Evolutionary conservation across 768 basidiomycete species (phyloP).

Genomic region (Trametes maxima): DNA sequence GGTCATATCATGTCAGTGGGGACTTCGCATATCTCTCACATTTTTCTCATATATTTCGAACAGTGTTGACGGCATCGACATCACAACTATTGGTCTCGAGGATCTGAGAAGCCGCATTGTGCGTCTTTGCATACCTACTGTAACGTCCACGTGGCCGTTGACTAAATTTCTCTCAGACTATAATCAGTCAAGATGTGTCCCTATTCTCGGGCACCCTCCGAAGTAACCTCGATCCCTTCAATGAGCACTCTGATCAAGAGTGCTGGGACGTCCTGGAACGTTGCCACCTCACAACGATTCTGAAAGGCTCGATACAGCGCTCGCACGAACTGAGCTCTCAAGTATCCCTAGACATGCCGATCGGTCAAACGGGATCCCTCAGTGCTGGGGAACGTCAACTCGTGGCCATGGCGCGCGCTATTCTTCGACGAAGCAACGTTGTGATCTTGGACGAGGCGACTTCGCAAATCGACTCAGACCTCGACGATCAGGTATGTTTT

Average conservation of each 20-base stretch:
- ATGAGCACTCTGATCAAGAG: constrained; percentile 57
- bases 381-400: constrained; percentile 82
- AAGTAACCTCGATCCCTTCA: constrained; percentile 73
- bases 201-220: constrained; percentile 74
- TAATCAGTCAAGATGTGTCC: constrained; percentile 75
- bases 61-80: constrained; percentile 73
- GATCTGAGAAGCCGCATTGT: constrained; percentile 67
- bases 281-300: constrained; percentile 57
- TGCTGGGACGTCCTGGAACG: constrained; percentile 66
- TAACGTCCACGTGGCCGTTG: background rate
- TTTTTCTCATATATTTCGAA: background rate
- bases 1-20: constrained; percentile 58
- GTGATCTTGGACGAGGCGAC: constrained; percentile 82
- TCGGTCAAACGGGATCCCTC: constrained; percentile 63
- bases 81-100: constrained; percentile 65
- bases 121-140: background rate
- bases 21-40: background rate
- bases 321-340: background rate
- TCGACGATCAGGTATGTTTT: constrained; percentile 62
- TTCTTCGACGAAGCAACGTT: constrained; percentile 63
- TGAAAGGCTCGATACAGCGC: constrained; percentile 31
- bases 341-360: constrained; percentile 56
- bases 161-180: constrained; percentile 48
- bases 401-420: constrained; percentile 68
- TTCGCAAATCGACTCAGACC: constrained; percentile 68